phyloP scores from a whole-genome alignment of 176 grass and related monocot genomes.

The Musa beccarii region DNA sequence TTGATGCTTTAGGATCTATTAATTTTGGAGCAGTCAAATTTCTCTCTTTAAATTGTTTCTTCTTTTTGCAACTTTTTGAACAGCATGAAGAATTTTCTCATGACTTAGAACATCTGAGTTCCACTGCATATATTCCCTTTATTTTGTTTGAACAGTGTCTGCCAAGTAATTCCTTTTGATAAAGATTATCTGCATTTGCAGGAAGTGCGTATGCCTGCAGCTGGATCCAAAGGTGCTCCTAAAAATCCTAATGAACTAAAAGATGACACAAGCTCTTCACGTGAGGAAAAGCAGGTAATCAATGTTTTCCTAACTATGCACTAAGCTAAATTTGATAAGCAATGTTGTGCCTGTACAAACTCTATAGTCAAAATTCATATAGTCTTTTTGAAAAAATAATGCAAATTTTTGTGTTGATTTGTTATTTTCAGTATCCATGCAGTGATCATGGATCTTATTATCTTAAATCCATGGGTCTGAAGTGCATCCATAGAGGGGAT shows the following conservation, averaged over 20 bases:
- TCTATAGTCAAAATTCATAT: not conserved
- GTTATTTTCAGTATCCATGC: not conserved
- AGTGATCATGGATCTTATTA: not conserved
- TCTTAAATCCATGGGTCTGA: too few relatives aligned
- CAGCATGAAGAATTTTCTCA: too few relatives aligned
- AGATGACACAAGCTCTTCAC: slow-evolving; percentile 75
- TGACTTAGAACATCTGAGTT: too few relatives aligned
- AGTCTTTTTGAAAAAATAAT: not conserved
- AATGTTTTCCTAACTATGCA: not conserved
- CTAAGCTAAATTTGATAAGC: not conserved
- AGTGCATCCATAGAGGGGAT: not conserved
- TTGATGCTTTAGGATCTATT: too few relatives aligned
- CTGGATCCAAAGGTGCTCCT: slow-evolving; percentile 68
- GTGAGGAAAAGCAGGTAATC: slow-evolving; percentile 77
- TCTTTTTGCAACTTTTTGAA: too few relatives aligned
- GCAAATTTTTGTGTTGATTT: not conserved
- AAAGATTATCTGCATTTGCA: slow-evolving; percentile 22
- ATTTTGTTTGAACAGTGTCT: not conserved
- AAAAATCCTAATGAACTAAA: slow-evolving; percentile 84
- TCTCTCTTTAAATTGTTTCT: too few relatives aligned
- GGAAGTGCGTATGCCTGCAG: slow-evolving; percentile 91
- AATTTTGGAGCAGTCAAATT: too few relatives aligned
- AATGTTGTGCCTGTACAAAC: slow-evolving; percentile 7
- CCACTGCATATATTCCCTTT: too few relatives aligned
- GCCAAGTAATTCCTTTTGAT: not conserved